Evolutionary conservation across 371 early-diverging fungal species (phyloP).

Genomic region (Gilbertella persicaria): DNA sequence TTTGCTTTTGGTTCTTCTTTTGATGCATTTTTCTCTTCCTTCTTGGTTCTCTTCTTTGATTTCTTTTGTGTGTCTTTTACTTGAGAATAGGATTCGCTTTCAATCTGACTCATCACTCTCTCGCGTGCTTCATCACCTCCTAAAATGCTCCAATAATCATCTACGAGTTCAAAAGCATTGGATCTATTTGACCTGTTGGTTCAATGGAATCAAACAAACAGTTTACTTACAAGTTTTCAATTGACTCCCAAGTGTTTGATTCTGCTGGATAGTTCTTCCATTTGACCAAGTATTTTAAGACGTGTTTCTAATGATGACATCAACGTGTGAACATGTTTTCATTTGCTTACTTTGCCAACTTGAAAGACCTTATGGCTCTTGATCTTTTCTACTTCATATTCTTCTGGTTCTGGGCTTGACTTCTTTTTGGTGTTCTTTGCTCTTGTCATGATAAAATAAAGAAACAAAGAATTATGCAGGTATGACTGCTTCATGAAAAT

Average conservation of each 20-base stretch:
- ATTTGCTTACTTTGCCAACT: no score
- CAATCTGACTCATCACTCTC: not conserved
- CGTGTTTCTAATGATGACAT: not conserved
- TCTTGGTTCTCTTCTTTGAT: no score
- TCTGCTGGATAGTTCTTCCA: constrained; percentile 3
- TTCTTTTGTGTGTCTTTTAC: no score
- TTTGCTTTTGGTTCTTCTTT: not conserved
- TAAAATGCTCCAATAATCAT: not conserved
- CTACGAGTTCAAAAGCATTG: not conserved
- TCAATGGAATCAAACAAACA: no score
- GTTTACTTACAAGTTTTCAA: constrained; percentile 1
- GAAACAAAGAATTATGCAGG: no score
- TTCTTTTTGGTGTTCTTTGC: no score
- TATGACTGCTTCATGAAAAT: no score
- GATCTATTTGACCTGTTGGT: not conserved
- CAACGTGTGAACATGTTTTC: no score
- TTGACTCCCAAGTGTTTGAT: constrained; percentile 9
- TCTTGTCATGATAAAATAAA: no score
- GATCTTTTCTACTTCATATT: not conserved
- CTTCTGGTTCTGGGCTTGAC: not conserved
- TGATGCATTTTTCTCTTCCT: not conserved
- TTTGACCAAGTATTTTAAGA: constrained; percentile 4
- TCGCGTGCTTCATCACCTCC: constrained; percentile 4
- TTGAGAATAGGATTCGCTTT: no score
- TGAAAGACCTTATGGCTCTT: not conserved